phyloP scores from a whole-genome alignment of 768 basidiomycete genomes.

The Tephrocybe sp. region DNA sequence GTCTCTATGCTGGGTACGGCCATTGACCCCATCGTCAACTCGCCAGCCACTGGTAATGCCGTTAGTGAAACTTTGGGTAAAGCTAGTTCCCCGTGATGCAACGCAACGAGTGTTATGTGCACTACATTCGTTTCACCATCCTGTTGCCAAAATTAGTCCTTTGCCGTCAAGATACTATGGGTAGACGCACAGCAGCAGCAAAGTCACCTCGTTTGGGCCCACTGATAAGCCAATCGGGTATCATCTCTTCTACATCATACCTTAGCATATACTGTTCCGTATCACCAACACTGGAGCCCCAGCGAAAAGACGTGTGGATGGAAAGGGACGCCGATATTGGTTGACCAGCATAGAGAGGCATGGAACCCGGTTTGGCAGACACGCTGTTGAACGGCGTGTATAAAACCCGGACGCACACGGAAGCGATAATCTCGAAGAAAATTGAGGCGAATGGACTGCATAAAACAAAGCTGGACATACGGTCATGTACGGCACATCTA shows the following conservation, averaged over 20 bases:
- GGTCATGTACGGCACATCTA: constrained; percentile 80
- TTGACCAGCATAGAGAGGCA: constrained; percentile 79
- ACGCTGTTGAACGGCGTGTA: constrained; percentile 41
- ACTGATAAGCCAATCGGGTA: constrained; percentile 86
- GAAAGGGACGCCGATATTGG: constrained; percentile 69
- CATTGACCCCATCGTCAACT: constrained; percentile 55
- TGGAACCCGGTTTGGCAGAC: constrained; percentile 21
- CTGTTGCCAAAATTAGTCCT: too few species aligned
- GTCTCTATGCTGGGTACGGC: constrained; percentile 69
- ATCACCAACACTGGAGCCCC: constrained; percentile 53
- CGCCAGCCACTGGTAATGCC: constrained; percentile 52
- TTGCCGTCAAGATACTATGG: neutral
- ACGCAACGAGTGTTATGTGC: constrained; percentile 76
- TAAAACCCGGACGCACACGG: constrained; percentile 48
- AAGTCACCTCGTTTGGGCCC: constrained; percentile 88
- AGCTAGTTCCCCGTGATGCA: constrained; percentile 77
- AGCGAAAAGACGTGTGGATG: constrained; percentile 74
- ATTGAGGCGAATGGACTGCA: constrained; percentile 2
- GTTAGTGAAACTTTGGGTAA: constrained; percentile 73
- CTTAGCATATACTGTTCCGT: constrained; percentile 52
- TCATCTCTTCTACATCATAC: constrained; percentile 80
- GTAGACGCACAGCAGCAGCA: constrained; percentile 51
- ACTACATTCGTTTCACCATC: constrained; percentile 58
- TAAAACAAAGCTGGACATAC: constrained; percentile 41
- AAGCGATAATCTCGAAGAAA: constrained; percentile 58